Evolutionary conservation across 768 basidiomycete species (phyloP).

Genomic region (Trametes gibbosa): DNA sequence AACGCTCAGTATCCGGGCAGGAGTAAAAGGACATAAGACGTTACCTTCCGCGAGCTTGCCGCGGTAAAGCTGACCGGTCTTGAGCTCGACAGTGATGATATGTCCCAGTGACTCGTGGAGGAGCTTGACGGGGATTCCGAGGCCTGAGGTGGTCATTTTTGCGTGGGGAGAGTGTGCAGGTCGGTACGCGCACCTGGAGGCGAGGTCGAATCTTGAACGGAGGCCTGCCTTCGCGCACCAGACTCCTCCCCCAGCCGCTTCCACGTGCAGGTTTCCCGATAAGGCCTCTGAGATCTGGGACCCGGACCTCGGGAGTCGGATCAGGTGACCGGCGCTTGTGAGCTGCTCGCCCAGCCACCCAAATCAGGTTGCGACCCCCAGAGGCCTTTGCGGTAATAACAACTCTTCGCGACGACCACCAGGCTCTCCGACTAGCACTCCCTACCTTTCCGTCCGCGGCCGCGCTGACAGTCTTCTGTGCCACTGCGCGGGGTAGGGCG

Average conservation of each 20-base stretch:
- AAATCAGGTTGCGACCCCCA: no score
- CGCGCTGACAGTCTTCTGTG: no score
- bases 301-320: neutral
- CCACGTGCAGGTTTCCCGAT: neutral
- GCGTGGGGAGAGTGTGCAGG: neutral
- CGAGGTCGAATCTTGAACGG: slow-evolving; percentile 8
- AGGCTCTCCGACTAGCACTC: neutral
- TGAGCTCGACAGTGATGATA: slow-evolving; percentile 95
- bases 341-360: no score
- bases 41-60: slow-evolving; percentile 96
- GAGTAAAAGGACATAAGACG: slow-evolving; percentile 20
- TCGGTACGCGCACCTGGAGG: neutral
- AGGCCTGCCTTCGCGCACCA: slow-evolving; percentile 7
- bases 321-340: slow-evolving; percentile 2
- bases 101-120: slow-evolving; percentile 96
- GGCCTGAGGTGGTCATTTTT: slow-evolving; percentile 49
- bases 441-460: neutral
- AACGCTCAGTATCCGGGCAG: neutral
- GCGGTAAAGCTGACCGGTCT: slow-evolving; percentile 95
- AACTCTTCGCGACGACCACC: neutral
- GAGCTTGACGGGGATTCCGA: slow-evolving; percentile 95
- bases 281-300: no score
- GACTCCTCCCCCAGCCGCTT: neutral
- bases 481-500: no score
- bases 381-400: no score